Evolutionary conservation across 495 filamentous ascomycete genomes (phyloP).

Genomic region (Daldinia bambusicola): DNA sequence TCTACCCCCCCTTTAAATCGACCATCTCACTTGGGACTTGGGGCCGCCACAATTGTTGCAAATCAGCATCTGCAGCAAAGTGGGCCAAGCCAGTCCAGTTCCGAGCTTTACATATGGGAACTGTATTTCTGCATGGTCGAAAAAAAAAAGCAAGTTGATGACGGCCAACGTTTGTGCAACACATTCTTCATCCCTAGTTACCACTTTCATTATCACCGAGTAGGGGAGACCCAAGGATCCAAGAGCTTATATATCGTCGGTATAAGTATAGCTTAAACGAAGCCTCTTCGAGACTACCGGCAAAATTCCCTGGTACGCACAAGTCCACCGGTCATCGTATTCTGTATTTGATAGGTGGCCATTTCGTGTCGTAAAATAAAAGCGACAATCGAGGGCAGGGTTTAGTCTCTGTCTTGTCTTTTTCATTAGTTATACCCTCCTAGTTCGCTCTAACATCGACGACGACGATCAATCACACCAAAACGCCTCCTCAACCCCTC

Average conservation of each 20-base stretch:
- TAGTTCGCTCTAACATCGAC: conserved; percentile 8
- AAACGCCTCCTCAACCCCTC: not conserved
- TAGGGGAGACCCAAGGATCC: not conserved
- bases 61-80: conserved; percentile 29
- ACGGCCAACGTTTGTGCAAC: conserved; percentile 6
- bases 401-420: conserved; percentile 4
- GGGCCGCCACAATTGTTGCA: conserved; percentile 19
- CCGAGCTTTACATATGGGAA: conserved; percentile 8
- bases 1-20: conserved; percentile 13
- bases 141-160: conserved; percentile 9
- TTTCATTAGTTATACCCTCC: conserved; percentile 4
- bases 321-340: conserved; percentile 4
- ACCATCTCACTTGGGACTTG: conserved; percentile 20
- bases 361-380: conserved; percentile 2
- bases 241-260: not conserved
- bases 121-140: conserved; percentile 14
- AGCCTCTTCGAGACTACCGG: conserved; percentile 2
- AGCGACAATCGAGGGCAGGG: not conserved
- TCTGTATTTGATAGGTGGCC: conserved; percentile 18
- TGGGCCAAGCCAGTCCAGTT: conserved; percentile 12
- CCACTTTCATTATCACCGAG: conserved; percentile 9
- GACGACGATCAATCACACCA: conserved; percentile 3
- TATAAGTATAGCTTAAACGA: not conserved
- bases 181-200: not conserved
- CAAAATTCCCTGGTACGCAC: not conserved